phyloP scores from a whole-genome alignment of 495 filamentous ascomycete genomes.

The Lineolata rhizophorae region DNA sequence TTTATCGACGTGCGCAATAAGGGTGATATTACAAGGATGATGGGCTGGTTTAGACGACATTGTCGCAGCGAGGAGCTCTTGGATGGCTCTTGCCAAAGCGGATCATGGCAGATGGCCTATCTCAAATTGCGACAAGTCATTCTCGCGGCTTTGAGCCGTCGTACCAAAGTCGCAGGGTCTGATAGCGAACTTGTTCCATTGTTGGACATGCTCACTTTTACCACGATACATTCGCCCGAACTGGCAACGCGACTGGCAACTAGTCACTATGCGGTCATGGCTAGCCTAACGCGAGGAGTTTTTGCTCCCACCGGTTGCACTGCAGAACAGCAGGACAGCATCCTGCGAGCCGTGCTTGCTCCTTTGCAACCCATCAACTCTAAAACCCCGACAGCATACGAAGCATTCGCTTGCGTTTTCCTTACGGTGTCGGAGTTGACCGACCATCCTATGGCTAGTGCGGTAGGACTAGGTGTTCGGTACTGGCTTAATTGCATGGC shows the following conservation, averaged over 20 bases:
- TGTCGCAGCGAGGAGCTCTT: neutral
- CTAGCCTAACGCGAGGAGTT: constrained; percentile 13
- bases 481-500: too few relatives aligned
- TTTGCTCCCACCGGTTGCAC: too few relatives aligned
- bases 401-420: constrained; percentile 32
- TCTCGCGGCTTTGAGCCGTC: constrained; percentile 10
- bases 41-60: constrained; percentile 1
- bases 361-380: constrained; percentile 4
- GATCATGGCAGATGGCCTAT: constrained; percentile 17
- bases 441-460: too few relatives aligned
- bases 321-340: too few relatives aligned
- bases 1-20: constrained; percentile 13
- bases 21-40: constrained; percentile 14
- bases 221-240: neutral
- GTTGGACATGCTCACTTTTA: neutral
- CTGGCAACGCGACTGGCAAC: constrained; percentile 1
- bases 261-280: constrained; percentile 5
- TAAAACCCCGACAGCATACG: constrained; percentile 29
- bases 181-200: neutral
- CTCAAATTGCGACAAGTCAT: constrained; percentile 14
- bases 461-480: too few relatives aligned
- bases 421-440: constrained; percentile 22
- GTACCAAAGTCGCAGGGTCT: too few relatives aligned
- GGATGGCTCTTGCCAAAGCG: constrained; percentile 3
- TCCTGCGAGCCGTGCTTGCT: neutral